Conservation (phyloP, 2,329 filamentous ascomycete species). For the Verticillium tricorpus region DNA sequence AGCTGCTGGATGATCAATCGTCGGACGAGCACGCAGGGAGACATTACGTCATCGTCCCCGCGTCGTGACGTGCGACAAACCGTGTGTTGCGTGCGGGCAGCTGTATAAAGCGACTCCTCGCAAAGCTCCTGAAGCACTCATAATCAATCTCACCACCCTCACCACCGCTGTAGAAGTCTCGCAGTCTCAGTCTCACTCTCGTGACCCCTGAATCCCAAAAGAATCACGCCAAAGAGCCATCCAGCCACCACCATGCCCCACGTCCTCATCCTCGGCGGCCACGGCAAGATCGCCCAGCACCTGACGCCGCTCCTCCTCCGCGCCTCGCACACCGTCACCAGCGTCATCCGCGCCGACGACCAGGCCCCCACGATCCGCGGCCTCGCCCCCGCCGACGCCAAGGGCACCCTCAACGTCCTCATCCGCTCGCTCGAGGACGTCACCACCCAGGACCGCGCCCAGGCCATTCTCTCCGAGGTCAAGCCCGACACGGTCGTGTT, state of each 20-base stretch:
- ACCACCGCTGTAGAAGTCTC: neutral
- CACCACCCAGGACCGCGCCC: constrained; percentile 56
- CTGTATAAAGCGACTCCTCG: neutral
- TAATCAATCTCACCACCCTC: neutral
- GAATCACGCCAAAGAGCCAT: neutral
- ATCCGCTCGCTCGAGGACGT: constrained; percentile 69
- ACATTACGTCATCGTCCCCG: neutral
- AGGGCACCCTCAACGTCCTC: constrained; percentile 62
- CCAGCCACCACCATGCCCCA: constrained; percentile 26
- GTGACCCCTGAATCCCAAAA: neutral
- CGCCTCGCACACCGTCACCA: constrained; percentile 72
- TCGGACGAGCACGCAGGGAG: neutral
- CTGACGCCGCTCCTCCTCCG: constrained; percentile 73
- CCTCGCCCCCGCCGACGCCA: constrained; percentile 49
- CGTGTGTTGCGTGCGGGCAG: neutral
- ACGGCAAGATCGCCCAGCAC: constrained; percentile 72
- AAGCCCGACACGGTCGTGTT: constrained; percentile 64
- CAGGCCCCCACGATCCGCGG: constrained; percentile 61
- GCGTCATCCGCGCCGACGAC: constrained; percentile 68
- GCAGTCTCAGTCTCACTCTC: neutral
- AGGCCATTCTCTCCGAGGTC: constrained; percentile 55
- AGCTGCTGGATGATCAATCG: neutral
- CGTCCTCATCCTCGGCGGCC: constrained; percentile 74
- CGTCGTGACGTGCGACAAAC: neutral
- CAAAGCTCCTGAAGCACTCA: neutral